Conservation (phyloP, 495 filamentous ascomycete species). For the Lindgomyces ingoldianus region DNA sequence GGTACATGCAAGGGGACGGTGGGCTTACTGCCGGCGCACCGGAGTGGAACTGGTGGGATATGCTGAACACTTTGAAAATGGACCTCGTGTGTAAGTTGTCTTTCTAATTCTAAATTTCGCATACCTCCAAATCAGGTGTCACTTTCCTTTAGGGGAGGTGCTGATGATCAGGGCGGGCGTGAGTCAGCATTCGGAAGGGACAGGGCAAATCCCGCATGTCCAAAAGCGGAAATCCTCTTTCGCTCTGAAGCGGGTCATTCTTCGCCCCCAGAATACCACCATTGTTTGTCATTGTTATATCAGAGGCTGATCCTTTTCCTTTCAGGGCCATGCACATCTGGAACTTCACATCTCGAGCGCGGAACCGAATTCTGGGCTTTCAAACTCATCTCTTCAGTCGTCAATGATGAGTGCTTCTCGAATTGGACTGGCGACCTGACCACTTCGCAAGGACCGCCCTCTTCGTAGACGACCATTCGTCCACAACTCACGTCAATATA, state of each 20-base stretch:
- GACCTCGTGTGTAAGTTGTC: slow-evolving; percentile 17
- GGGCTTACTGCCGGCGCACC: slow-evolving; percentile 10
- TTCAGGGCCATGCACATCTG: slow-evolving; percentile 17
- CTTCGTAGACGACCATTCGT: no score
- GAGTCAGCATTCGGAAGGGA: no score
- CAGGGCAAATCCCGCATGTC: no score
- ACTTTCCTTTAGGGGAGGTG: no score
- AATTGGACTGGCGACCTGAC: background rate
- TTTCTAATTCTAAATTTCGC: background rate
- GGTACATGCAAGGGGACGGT: background rate
- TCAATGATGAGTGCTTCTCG: slow-evolving; percentile 26
- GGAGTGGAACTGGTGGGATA: slow-evolving; percentile 33
- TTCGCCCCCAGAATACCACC: background rate
- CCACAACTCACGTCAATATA: no score
- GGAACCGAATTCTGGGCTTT: slow-evolving; percentile 27
- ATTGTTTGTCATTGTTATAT: background rate
- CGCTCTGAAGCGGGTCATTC: no score
- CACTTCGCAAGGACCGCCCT: background rate
- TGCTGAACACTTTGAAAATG: slow-evolving; percentile 7
- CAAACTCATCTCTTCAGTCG: slow-evolving; percentile 24
- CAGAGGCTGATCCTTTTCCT: background rate
- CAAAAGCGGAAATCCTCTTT: no score
- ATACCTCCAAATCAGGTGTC: background rate
- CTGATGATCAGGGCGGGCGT: no score
- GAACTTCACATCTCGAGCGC: slow-evolving; percentile 24